Base-by-base conservation (phyloP, 768 basidiomycete genomes). In the Rhodotorula toruloides region DNA sequence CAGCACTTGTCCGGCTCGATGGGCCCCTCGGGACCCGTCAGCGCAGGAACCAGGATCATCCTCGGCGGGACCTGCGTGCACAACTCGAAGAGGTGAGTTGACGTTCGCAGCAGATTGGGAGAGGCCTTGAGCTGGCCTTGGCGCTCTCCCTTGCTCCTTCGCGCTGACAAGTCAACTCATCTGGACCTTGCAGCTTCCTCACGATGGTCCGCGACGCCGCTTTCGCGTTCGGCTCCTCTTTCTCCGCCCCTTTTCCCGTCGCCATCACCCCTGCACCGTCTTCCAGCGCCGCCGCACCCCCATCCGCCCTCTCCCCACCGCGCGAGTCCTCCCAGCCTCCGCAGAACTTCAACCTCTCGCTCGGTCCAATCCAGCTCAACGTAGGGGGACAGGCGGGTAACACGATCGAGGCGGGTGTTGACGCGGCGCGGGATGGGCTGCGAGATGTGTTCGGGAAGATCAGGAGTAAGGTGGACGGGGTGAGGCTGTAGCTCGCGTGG, bases 41-140 rank as follows among this genome's bases (percentile, higher is more conserved):
- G 83, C 14, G 82, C 84, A 21, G 88, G 87, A 2, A 85, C 86
- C 27, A 82, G 92, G 40, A 79, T 98, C 47, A 77, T 99, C 6
- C 83, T 99, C 7, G 96, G 94, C 3, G 94, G 96, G 22, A 97
- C 92, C 43, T 93, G 88, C 71, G 83, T 99, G 19, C 93, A 96
- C 77, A 98, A 97, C 75, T 96, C 94, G 8, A 86, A 86, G 32
- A 89, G 87, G 91, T 94, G 78, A 44, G 42, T 21, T 37, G 29
- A 37, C 25, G 27, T n/a, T 50, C 16, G 39, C 22, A 8, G 14
- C 29, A 4, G 16, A 43, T 17, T 27, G 13, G 31, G n/a, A 21
- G 10, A 46, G 27, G 6, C 25, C 22, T 29, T 34, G 17, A 29
- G 29, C n/a, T 7, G 7, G 7, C 10, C 42, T 54, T 37, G 47